Percentiles rank a stretch among this genome's conserved stretches.
Evolutionary conservation across 345 rosid species (phyloP).

Genomic region (Citrus medica): DNA sequence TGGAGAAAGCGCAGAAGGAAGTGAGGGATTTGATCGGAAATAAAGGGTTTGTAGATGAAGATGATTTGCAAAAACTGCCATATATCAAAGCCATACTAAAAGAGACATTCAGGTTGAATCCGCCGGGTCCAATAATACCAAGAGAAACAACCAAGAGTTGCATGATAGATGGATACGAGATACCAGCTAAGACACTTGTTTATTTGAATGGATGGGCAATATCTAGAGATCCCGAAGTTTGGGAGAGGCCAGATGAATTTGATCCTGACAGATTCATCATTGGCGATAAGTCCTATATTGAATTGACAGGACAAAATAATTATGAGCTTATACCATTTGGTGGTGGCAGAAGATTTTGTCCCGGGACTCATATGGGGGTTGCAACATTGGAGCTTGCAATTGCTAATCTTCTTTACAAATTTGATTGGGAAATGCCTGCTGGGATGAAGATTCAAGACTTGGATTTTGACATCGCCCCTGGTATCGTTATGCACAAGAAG

Average conservation of each 20-base stretch:
- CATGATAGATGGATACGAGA: not conserved
- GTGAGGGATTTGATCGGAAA: conserved; percentile 14
- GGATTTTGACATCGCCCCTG: conserved; percentile 10
- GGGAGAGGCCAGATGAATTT: not conserved
- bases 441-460: conserved; percentile 14
- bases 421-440: conserved; percentile 21
- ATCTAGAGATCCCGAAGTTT: not conserved
- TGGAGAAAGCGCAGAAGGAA: conserved; percentile 35
- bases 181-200: not conserved
- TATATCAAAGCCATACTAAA: conserved; percentile 43
- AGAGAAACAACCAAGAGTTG: not conserved
- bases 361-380: conserved; percentile 7
- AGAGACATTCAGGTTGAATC: conserved; percentile 30
- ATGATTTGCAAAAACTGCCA: conserved; percentile 16
- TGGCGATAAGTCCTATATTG: not conserved
- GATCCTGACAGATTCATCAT: not conserved
- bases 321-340: conserved; percentile 28
- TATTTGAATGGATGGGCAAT: conserved; percentile 39
- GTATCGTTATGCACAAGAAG: conserved; percentile 16
- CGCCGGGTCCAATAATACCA: conserved; percentile 14
- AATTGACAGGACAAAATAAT: conserved; percentile 20
- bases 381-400: conserved; percentile 17
- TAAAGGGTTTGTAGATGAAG: conserved; percentile 33
- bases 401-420: conserved; percentile 18
- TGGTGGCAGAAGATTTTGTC: conserved; percentile 29